Evolutionary conservation across 2,329 filamentous ascomycete genomes (phyloP).

Genomic region (Dothiorella sarmentorum): DNA sequence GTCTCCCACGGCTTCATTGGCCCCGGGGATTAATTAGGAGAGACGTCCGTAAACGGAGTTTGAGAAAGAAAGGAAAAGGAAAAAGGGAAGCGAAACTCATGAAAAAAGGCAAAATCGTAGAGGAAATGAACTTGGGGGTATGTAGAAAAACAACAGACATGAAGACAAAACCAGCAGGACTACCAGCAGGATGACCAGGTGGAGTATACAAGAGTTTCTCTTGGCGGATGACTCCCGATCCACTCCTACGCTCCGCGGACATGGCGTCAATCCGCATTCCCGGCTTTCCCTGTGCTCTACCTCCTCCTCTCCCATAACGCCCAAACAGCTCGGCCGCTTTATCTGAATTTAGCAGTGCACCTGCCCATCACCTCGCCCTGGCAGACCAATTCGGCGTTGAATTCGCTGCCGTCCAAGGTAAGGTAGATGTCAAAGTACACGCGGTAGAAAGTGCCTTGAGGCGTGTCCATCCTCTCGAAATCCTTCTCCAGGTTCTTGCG

Average conservation of each 20-base stretch:
- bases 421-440: slow-evolving; percentile 73
- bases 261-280: background rate
- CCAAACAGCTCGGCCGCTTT: background rate
- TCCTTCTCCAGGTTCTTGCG: slow-evolving; percentile 99
- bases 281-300: background rate
- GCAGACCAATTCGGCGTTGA: slow-evolving; percentile 97
- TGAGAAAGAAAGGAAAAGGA: background rate
- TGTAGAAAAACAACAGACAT: slow-evolving; percentile 14
- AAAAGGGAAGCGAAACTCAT: background rate
- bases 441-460: slow-evolving; percentile 69
- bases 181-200: background rate
- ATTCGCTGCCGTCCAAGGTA: slow-evolving; percentile 93
- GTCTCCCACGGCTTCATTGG: background rate
- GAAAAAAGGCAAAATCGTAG: background rate
- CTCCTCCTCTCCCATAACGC: slow-evolving; percentile 1
- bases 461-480: slow-evolving; percentile 98
- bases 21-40: background rate
- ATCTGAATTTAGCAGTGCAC: slow-evolving; percentile 84
- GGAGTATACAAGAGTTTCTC: background rate
- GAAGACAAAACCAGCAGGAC: background rate
- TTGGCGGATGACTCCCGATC: background rate
- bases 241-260: background rate
- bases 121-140: slow-evolving; percentile 12
- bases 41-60: background rate
- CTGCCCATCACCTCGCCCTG: slow-evolving; percentile 98